phyloP scores from a whole-genome alignment of 768 basidiomycete genomes.

The Suillus subaureus region DNA sequence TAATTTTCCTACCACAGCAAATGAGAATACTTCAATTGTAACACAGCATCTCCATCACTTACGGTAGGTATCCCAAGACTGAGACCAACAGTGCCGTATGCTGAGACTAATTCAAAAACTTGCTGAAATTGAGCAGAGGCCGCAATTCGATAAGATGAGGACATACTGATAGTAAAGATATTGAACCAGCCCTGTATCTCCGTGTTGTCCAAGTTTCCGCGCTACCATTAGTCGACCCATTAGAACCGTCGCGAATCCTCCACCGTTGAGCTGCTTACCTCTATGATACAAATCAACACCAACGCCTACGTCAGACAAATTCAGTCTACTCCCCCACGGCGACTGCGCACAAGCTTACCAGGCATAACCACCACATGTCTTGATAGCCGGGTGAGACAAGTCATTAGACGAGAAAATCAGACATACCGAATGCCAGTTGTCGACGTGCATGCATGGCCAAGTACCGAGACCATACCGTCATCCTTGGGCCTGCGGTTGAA shows the following conservation, averaged over 20 bases:
- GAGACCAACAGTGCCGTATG: conserved; percentile 88
- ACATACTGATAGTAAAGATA: conserved; percentile 76
- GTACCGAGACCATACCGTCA: conserved; percentile 75
- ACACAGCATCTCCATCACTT: conserved; percentile 24
- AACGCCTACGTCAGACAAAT: conserved; percentile 51
- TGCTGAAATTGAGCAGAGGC: conserved; percentile 1
- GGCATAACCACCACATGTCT: conserved; percentile 97
- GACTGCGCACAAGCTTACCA: background rate
- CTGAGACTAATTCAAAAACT: conserved; percentile 89
- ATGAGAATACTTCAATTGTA: conserved; percentile 4
- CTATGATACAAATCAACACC: conserved; percentile 91
- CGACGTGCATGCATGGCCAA: conserved; percentile 79
- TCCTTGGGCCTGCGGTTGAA: conserved; percentile 46
- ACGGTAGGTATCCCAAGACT: conserved; percentile 87
- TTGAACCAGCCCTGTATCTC: conserved; percentile 72
- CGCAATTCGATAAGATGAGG: background rate
- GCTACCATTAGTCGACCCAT: conserved; percentile 40
- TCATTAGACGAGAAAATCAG: background rate
- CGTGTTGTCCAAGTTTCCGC: conserved; percentile 56
- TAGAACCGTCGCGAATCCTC: background rate
- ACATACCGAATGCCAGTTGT: conserved; percentile 88
- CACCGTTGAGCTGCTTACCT: conserved; percentile 49
- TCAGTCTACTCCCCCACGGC: background rate
- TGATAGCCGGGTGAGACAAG: background rate
- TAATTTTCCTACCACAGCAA: conserved; percentile 62